Evolutionary conservation across 495 filamentous ascomycete species (phyloP).

Genomic region (Neohortaea acidophila): DNA sequence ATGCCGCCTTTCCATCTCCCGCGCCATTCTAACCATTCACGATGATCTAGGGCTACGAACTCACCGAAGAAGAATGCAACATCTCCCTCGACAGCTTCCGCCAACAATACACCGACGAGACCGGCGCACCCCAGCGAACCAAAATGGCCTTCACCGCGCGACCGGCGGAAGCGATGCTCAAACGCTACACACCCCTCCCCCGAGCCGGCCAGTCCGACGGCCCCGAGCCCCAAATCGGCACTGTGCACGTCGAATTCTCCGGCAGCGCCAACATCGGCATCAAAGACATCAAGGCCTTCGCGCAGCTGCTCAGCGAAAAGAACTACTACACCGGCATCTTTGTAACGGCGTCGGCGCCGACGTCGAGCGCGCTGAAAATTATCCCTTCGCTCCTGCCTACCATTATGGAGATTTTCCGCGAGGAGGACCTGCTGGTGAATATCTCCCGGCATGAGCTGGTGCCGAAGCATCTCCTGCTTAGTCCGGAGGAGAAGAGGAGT

Average conservation of each 20-base stretch:
- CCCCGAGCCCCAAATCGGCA: conserved; percentile 52
- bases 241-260: conserved; percentile 86
- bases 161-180: conserved; percentile 66
- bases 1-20: background rate
- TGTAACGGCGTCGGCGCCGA: conserved; percentile 66
- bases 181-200: conserved; percentile 47
- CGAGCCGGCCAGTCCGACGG: conserved; percentile 42
- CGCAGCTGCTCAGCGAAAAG: conserved; percentile 56
- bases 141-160: conserved; percentile 75
- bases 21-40: no score
- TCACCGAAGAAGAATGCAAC: conserved; percentile 74
- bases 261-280: conserved; percentile 64
- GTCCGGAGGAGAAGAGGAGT: conserved; percentile 70
- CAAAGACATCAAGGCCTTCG: conserved; percentile 79
- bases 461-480: conserved; percentile 81
- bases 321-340: conserved; percentile 82
- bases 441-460: conserved; percentile 97
- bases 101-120: conserved; percentile 44
- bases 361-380: conserved; percentile 66
- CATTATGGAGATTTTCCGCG: conserved; percentile 83
- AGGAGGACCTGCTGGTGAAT: conserved; percentile 91
- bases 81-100: conserved; percentile 67
- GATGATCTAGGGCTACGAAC: conserved; percentile 91
- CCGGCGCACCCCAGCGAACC: conserved; percentile 61
- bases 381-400: conserved; percentile 54